Percentiles rank a stretch among this genome's conserved stretches.
These are phyloP conservation scores for Neurospora discreta DNA, from an alignment of 495 filamentous ascomycete species.

Conservation along the genomic window DNA sequence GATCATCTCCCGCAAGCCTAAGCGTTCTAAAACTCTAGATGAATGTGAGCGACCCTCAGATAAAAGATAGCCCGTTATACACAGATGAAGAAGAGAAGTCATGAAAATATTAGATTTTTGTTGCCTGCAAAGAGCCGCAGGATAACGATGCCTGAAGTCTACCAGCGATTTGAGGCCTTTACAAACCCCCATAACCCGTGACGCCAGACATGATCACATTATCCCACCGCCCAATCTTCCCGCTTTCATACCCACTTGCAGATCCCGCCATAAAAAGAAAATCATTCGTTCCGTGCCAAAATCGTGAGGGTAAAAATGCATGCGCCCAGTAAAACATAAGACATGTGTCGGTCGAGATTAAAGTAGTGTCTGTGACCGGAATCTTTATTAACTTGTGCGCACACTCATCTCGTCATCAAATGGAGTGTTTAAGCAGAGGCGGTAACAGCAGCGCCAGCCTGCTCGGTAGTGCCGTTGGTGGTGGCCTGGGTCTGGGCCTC, in stretches of 20 bases:
- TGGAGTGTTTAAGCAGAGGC: constrained; percentile 11
- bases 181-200: constrained; percentile 19
- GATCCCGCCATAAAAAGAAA: constrained; percentile 21
- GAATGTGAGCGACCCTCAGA: constrained; percentile 24
- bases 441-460: background rate
- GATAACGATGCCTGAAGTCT: constrained; percentile 22
- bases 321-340: constrained; percentile 25
- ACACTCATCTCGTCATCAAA: constrained; percentile 14
- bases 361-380: constrained; percentile 14
- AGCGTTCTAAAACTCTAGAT: constrained; percentile 28
- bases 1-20: constrained; percentile 22
- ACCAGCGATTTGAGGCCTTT: constrained; percentile 14
- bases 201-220: constrained; percentile 18
- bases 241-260: constrained; percentile 15
- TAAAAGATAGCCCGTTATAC: constrained; percentile 17
- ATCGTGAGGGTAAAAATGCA: constrained; percentile 22
- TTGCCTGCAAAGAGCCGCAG: constrained; percentile 18
- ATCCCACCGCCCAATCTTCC: constrained; percentile 19
- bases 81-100: constrained; percentile 18
- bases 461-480: background rate
- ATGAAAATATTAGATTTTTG: constrained; percentile 24
- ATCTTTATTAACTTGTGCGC: constrained; percentile 15
- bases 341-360: constrained; percentile 17
- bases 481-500: constrained; percentile 19
- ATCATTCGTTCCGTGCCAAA: constrained; percentile 22